Percentiles rank a stretch among this genome's conserved stretches.
phyloP scores from a whole-genome alignment of 129 eudicot species.

The Silybum marianum region DNA sequence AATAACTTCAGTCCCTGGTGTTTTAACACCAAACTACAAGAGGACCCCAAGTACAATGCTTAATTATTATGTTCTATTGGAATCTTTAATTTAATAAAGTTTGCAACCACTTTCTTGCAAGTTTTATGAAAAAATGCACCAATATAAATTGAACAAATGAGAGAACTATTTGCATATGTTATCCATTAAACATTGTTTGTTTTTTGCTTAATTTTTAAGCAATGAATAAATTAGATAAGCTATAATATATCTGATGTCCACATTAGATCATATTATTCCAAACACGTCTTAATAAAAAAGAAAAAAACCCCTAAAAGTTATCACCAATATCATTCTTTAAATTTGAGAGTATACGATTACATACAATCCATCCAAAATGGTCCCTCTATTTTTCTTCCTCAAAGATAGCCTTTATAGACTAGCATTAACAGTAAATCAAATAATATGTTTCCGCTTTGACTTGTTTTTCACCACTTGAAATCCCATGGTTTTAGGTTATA shows the following conservation, averaged over 20 bases:
- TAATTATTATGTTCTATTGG: conserved; percentile 16
- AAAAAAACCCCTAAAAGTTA: neutral
- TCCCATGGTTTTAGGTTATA: neutral
- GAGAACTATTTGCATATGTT: neutral
- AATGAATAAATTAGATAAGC: neutral
- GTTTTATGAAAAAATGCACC: neutral
- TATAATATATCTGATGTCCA: neutral
- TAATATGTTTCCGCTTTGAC: neutral
- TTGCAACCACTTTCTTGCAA: conserved; percentile 4
- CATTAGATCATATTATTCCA: neutral
- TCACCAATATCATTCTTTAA: neutral
- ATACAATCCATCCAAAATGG: neutral
- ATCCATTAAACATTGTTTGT: neutral
- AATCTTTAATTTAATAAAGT: conserved; percentile 6
- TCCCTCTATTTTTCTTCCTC: neutral
- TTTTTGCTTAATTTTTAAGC: neutral
- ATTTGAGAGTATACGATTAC: neutral
- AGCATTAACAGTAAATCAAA: neutral
- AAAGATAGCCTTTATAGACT: neutral
- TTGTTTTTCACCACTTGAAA: neutral
- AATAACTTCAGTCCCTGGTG: conserved; percentile 4
- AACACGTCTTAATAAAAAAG: neutral
- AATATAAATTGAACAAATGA: neutral
- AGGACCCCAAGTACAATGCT: neutral
- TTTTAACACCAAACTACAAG: neutral